Evolutionary conservation across 495 filamentous ascomycete genomes (phyloP).

Genomic region (Penicillium goetzii): DNA sequence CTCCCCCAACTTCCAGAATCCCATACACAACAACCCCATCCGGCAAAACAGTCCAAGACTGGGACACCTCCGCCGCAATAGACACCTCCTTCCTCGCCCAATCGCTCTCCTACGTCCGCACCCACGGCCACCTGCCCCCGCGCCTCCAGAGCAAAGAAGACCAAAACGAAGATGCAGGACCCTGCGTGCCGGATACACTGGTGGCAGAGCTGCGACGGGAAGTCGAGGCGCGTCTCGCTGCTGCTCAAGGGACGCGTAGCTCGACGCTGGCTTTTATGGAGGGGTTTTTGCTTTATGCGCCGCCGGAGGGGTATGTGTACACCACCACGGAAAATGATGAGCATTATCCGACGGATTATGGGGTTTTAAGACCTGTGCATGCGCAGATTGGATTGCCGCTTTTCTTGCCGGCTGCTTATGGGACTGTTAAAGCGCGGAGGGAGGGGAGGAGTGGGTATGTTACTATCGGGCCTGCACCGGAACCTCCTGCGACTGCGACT

Average conservation of each 20-base stretch:
- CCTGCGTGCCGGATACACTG: slow-evolving; percentile 39
- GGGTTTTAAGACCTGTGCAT: slow-evolving; percentile 43
- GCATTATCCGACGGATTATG: slow-evolving; percentile 4
- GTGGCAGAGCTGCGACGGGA: slow-evolving; percentile 25
- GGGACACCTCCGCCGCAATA: slow-evolving; percentile 81
- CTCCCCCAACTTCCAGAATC: slow-evolving; percentile 39
- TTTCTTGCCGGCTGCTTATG: slow-evolving; percentile 68
- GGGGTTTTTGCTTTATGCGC: slow-evolving; percentile 80
- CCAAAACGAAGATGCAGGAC: slow-evolving; percentile 65
- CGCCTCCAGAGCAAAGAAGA: slow-evolving; percentile 75
- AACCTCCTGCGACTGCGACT: background rate
- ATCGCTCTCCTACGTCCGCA: slow-evolving; percentile 64
- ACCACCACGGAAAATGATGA: slow-evolving; percentile 21
- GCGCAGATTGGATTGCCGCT: slow-evolving; percentile 70
- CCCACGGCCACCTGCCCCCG: slow-evolving; percentile 67
- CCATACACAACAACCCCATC: slow-evolving; percentile 50
- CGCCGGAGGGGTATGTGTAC: slow-evolving; percentile 23
- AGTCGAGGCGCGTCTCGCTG: slow-evolving; percentile 13
- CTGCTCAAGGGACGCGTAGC: background rate
- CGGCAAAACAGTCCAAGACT: slow-evolving; percentile 68
- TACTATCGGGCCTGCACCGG: slow-evolving; percentile 61
- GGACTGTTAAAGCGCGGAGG: slow-evolving; percentile 64
- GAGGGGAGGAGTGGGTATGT: slow-evolving; percentile 82
- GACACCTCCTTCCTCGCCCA: slow-evolving; percentile 64
- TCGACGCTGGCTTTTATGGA: slow-evolving; percentile 63